A percentile compares a stretch with the other conserved stretches of the same genome.
Conservation (phyloP, 495 filamentous ascomycete species). For the Trichoderma asperelloides region DNA sequence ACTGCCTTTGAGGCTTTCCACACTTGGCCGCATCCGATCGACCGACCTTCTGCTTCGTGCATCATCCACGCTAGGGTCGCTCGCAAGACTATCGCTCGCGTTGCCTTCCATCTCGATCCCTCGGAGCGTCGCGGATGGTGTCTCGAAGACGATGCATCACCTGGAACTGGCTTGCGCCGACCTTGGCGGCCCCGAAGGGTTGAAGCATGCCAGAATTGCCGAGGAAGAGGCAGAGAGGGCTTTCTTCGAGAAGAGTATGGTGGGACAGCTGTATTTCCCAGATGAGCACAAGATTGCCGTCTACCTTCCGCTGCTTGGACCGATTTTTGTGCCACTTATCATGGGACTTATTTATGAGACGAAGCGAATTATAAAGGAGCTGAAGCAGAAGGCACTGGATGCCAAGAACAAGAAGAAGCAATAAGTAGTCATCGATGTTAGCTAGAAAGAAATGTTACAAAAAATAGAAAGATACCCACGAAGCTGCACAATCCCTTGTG, state of each 20-base stretch:
- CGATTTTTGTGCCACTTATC: slow-evolving; percentile 81
- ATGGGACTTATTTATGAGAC: slow-evolving; percentile 77
- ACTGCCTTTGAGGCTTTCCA: slow-evolving; percentile 76
- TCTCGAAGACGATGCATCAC: slow-evolving; percentile 67
- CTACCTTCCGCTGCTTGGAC: slow-evolving; percentile 84
- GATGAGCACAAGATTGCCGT: slow-evolving; percentile 99
- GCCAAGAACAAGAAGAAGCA: slow-evolving; percentile 24
- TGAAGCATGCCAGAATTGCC: slow-evolving; percentile 74
- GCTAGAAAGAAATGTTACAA: not conserved
- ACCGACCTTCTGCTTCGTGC: slow-evolving; percentile 83
- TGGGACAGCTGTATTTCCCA: slow-evolving; percentile 93
- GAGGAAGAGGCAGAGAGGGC: slow-evolving; percentile 85
- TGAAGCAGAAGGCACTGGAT: slow-evolving; percentile 24
- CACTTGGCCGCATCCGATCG: slow-evolving; percentile 71
- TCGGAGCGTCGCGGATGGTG: slow-evolving; percentile 72
- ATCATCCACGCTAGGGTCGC: slow-evolving; percentile 85
- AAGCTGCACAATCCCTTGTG: not conserved
- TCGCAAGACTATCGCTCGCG: slow-evolving; percentile 76
- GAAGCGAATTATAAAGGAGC: slow-evolving; percentile 43
- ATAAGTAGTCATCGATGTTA: slow-evolving; percentile 8
- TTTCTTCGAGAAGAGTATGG: slow-evolving; percentile 99
- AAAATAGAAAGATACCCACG: slow-evolving; percentile 7
- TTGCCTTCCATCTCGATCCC: slow-evolving; percentile 89
- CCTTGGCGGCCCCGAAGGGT: slow-evolving; percentile 48
- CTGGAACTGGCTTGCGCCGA: slow-evolving; percentile 67